A percentile compares a stretch with the other conserved stretches of the same genome.
phyloP scores from a whole-genome alignment of 345 rosid species.

The Camelina hispida region DNA sequence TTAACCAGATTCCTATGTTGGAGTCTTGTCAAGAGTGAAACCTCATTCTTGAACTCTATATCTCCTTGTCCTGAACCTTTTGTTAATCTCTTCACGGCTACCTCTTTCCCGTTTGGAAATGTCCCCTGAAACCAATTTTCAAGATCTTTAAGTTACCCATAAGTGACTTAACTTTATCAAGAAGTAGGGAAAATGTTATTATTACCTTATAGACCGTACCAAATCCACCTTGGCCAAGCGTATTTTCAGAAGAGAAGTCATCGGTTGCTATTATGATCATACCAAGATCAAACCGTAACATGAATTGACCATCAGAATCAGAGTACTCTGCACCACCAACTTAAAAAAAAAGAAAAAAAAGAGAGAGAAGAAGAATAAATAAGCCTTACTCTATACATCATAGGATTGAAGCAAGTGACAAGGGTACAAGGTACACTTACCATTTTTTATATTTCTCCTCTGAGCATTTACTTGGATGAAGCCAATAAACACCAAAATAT shows the following conservation, averaged over 20 bases:
- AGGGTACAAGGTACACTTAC: background rate
- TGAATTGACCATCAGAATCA: conserved; percentile 14
- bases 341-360: background rate
- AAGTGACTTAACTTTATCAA: background rate
- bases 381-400: background rate
- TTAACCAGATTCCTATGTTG: conserved; percentile 55
- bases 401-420: background rate
- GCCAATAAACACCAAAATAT: background rate
- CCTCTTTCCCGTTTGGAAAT: conserved; percentile 41
- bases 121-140: conserved; percentile 45
- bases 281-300: conserved; percentile 12
- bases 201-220: conserved; percentile 46
- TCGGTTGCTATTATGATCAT: background rate
- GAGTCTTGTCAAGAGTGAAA: conserved; percentile 52
- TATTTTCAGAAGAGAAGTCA: conserved; percentile 37
- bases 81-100: conserved; percentile 54
- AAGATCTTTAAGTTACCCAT: background rate
- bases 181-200: background rate
- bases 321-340: conserved; percentile 7
- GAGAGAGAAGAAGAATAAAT: background rate
- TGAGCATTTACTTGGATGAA: background rate
- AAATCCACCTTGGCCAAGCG: conserved; percentile 50
- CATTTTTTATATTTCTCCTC: background rate
- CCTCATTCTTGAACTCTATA: conserved; percentile 55
- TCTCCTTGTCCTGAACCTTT: conserved; percentile 51